phyloP scores from a whole-genome alignment of 768 basidiomycete species.

The Boletus vermiculosoides region DNA sequence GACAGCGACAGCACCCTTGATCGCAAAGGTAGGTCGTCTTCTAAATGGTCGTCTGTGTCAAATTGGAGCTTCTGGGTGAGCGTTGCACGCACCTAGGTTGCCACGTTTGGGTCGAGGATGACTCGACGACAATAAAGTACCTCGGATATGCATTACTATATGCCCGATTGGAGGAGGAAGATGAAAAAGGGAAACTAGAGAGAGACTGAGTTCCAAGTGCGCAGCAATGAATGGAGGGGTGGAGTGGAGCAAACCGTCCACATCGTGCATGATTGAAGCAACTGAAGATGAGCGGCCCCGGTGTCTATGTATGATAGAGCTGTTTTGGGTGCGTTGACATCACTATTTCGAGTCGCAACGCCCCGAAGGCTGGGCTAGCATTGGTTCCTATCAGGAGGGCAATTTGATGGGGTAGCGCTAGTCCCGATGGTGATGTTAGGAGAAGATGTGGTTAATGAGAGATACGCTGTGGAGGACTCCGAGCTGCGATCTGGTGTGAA shows the following conservation, averaged over 20 bases:
- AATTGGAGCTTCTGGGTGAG: slow-evolving; percentile 17
- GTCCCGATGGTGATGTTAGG: neutral
- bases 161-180: slow-evolving; percentile 7
- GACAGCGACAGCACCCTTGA: slow-evolving; percentile 27
- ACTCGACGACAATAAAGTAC: slow-evolving; percentile 13
- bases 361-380: neutral
- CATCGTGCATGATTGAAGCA: neutral
- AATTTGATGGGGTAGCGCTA: neutral
- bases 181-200: neutral
- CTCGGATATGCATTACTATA: slow-evolving; percentile 11
- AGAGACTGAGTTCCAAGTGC: neutral
- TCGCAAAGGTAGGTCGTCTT: slow-evolving; percentile 23
- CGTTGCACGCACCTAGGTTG: slow-evolving; percentile 4
- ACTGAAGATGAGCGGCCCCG: neutral
- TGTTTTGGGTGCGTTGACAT: slow-evolving; percentile 7
- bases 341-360: slow-evolving; percentile 1
- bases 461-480: neutral
- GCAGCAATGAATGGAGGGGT: slow-evolving; percentile 9
- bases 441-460: neutral
- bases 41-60: slow-evolving; percentile 20
- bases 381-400: neutral
- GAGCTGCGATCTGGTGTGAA: neutral
- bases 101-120: slow-evolving; percentile 11
- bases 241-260: slow-evolving; percentile 11
- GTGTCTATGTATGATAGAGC: neutral